These are phyloP conservation scores for Pestalotiopsis sp. DNA, from an alignment of 2,329 filamentous ascomycete genomes.

Conservation along the genomic window DNA sequence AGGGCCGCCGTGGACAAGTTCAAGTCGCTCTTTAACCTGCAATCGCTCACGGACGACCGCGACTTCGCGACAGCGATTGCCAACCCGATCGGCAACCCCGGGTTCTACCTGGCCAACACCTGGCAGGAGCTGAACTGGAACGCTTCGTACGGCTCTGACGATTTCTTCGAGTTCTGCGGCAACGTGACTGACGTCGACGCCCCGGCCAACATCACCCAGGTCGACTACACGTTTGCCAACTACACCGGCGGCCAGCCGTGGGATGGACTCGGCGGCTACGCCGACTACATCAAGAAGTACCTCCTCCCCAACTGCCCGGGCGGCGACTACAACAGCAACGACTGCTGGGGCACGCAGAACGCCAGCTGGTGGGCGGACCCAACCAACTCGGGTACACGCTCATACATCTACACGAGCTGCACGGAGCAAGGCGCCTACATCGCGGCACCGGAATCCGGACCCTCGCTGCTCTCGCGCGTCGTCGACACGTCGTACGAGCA, in stretches of 20 bases:
- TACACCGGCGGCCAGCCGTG: conserved; percentile 52
- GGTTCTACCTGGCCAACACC: conserved; percentile 51
- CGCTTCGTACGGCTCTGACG: conserved; percentile 37
- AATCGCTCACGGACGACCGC: conserved; percentile 42
- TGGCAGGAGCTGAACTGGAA: conserved; percentile 59
- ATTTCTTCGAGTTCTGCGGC: conserved; percentile 55
- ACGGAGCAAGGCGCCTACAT: conserved; percentile 52
- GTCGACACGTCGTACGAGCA: conserved; percentile 52
- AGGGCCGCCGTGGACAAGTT: conserved; percentile 43
- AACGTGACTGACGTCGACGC: conserved; percentile 51
- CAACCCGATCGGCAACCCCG: conserved; percentile 47
- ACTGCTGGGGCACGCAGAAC: conserved; percentile 46
- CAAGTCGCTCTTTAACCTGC: conserved; percentile 50
- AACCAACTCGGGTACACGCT: conserved; percentile 41
- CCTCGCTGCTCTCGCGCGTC: conserved; percentile 49
- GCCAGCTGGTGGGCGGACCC: conserved; percentile 45
- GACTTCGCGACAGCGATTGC: conserved; percentile 53
- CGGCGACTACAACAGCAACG: conserved; percentile 41
- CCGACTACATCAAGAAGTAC: conserved; percentile 50
- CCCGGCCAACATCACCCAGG: conserved; percentile 41
- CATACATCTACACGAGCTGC: conserved; percentile 54
- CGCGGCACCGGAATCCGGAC: conserved; percentile 43
- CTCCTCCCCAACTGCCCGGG: conserved; percentile 44
- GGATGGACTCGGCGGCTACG: conserved; percentile 53
- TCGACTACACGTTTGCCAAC: conserved; percentile 48